Evolutionary conservation across 1,139 yeast genomes (phyloP).

Genomic region (Scheffersomyces lignicola): DNA sequence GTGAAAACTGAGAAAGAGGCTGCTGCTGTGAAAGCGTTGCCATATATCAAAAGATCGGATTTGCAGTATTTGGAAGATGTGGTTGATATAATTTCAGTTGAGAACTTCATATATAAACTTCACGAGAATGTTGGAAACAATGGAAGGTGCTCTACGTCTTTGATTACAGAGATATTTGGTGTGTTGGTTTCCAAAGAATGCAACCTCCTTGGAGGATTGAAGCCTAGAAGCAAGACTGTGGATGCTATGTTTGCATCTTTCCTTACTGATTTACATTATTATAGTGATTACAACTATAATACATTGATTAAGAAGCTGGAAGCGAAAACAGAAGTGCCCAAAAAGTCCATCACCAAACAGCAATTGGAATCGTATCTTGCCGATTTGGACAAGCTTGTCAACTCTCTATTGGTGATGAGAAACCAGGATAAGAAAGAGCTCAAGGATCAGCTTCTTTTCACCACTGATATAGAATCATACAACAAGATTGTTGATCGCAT

Average conservation of each 20-base stretch:
- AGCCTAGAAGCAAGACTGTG: slow-evolving; percentile 26
- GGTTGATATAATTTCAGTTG: slow-evolving; percentile 2
- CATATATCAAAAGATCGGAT: not conserved
- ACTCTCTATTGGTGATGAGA: slow-evolving; percentile 20
- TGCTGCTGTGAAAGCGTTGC: not conserved
- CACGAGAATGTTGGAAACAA: slow-evolving; percentile 22
- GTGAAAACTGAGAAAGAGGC: not conserved
- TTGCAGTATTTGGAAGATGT: not conserved
- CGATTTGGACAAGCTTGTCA: slow-evolving; percentile 20
- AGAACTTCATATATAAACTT: slow-evolving; percentile 35
- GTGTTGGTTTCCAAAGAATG: slow-evolving; percentile 20
- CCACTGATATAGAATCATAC: slow-evolving; percentile 20
- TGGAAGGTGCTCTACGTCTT: slow-evolving; percentile 20
- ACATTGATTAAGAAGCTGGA: slow-evolving; percentile 15
- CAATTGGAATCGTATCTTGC: slow-evolving; percentile 21
- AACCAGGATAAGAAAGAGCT: slow-evolving; percentile 10
- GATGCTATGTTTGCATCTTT: slow-evolving; percentile 32
- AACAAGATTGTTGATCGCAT: slow-evolving; percentile 25
- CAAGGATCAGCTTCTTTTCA: not conserved
- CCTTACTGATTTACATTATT: slow-evolving; percentile 35
- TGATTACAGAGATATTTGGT: slow-evolving; percentile 25
- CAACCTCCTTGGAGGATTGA: slow-evolving; percentile 17
- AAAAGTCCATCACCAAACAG: slow-evolving; percentile 21
- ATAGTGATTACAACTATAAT: slow-evolving; percentile 33
- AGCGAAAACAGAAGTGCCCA: slow-evolving; percentile 19